Conservation (phyloP, 1,284 basidiomycete genomes). For the Apiotrichum veenhuisii region DNA sequence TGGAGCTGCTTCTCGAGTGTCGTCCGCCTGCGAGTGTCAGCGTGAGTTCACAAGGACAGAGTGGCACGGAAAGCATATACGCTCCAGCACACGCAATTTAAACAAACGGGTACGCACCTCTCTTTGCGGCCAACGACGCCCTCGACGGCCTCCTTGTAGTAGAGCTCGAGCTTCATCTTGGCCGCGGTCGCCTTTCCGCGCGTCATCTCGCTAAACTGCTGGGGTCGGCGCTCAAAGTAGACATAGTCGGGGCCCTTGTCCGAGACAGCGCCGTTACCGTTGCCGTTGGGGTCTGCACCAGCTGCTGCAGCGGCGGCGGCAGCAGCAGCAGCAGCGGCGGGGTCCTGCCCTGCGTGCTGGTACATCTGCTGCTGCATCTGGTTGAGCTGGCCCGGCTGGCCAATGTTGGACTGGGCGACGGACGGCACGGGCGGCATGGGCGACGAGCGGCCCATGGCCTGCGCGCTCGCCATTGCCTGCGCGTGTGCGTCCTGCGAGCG, state of each 20-base stretch:
- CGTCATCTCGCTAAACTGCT: conserved; percentile 79
- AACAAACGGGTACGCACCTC: conserved; percentile 61
- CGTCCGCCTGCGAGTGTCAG: conserved; percentile 62
- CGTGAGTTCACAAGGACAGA: too few relatives aligned
- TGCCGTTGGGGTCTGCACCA: background rate
- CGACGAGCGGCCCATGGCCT: conserved; percentile 27
- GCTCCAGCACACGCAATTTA: too few relatives aligned
- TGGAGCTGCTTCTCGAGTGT: conserved; percentile 86
- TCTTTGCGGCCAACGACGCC: conserved; percentile 83
- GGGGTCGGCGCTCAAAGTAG: conserved; percentile 86
- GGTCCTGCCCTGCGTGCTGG: conserved; percentile 1
- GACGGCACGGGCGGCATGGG: conserved; percentile 38
- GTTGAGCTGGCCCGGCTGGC: conserved; percentile 32
- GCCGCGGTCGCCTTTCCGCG: conserved; percentile 90
- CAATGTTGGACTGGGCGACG: conserved; percentile 31
- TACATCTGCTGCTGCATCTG: conserved; percentile 11
- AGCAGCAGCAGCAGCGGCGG: background rate
- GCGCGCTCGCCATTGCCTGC: conserved; percentile 13
- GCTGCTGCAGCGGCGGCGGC: background rate
- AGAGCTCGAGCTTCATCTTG: conserved; percentile 95
- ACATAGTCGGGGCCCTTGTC: conserved; percentile 69
- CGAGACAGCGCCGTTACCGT: conserved; percentile 3
- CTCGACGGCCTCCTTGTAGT: conserved; percentile 93
- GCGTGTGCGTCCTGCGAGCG: conserved; percentile 21
- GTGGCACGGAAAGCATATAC: too few relatives aligned